Evolutionary conservation across 805 yeast genomes (phyloP).

Genomic region (Teunomyces lycoperdinae): DNA sequence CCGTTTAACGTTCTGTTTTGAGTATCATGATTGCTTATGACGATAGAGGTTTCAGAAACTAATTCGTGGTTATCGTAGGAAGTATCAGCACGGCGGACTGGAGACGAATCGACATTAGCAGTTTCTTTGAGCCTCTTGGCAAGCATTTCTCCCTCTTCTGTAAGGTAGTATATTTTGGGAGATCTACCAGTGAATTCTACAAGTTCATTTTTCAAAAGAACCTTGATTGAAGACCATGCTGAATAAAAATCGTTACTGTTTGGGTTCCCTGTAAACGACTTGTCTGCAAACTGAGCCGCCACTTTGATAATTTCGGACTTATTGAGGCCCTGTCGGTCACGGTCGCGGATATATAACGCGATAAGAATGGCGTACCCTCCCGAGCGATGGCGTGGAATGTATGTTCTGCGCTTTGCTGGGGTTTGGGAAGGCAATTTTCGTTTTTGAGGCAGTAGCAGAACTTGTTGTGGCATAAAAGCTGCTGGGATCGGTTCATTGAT

Average conservation of each 20-base stretch:
- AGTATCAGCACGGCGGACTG: conserved; percentile 13
- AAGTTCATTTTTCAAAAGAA: conserved; percentile 57
- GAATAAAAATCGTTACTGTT: conserved; percentile 61
- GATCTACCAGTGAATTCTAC: conserved; percentile 52
- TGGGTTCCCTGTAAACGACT: conserved; percentile 59
- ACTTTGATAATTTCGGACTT: conserved; percentile 54
- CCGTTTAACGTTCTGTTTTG: conserved; percentile 18
- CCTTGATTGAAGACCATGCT: conserved; percentile 73
- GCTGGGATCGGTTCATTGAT: conserved; percentile 48
- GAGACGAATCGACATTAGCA: conserved; percentile 33
- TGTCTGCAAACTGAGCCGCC: conserved; percentile 56
- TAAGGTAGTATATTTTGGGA: conserved; percentile 59
- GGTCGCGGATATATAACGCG: conserved; percentile 52
- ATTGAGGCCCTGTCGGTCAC: conserved; percentile 52
- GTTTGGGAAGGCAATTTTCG: not conserved
- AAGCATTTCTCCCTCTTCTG: conserved; percentile 65
- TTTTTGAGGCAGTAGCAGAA: not conserved
- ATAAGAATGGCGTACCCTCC: conserved; percentile 84
- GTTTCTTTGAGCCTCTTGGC: conserved; percentile 56
- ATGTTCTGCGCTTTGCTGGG: conserved; percentile 31
- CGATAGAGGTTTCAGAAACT: not conserved
- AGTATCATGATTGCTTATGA: conserved; percentile 20
- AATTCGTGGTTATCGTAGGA: conserved; percentile 34
- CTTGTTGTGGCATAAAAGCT: conserved; percentile 16
- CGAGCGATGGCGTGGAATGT: conserved; percentile 70